Evolutionary conservation across 2,329 filamentous ascomycete genomes (phyloP), one percentile per base, ranked within the genome.

Genomic region (Lasiodiplodia sp.): DNA sequence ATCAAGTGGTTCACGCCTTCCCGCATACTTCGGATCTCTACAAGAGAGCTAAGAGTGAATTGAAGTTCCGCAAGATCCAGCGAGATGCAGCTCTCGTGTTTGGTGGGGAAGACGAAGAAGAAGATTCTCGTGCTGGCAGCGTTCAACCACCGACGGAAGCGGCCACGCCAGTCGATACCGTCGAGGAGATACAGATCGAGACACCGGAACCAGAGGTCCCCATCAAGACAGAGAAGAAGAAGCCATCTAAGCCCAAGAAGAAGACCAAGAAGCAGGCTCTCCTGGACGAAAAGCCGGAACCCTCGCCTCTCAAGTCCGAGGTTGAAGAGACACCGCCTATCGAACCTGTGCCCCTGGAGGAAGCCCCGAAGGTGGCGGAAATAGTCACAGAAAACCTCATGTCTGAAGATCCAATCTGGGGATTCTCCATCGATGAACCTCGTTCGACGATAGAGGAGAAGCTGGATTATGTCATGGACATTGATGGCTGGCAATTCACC

Each of bases 1-100:
- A 92, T 80, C 70, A 81, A 76, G 71, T 81, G 77, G 69, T 85
- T 78, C 76, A 82, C 78, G 74, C 91, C 82, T 78, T 87, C 34
- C 85, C 86, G 25, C 81, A 85, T 28, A 81, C 79, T 47, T 85
- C 84, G n/a, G 83, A 82, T 78, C 96, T 97, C 78, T 89, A 92
- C 71, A 96, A 95, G 79, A 85, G 93, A 49, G 87, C 91, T 49
- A 82, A 89, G 55, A 89, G 90, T 47, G 86, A 92, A 23, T 75
- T 79, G 66, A 79, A 79, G 70, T 87, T 90, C 57, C 88, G 92
- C 63, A 96, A 97, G 79, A 89, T 92, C 60, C 91, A 91, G 74
- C 95, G 94, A 82, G 93, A 93, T 77, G 92, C 94, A 69, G 92
- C 95, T 73, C 92, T 93, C 73, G 84, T 95, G 5, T 94, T 94